Evolutionary conservation across 1,284 basidiomycete genomes (phyloP).

Genomic region (Leccinum holopus): DNA sequence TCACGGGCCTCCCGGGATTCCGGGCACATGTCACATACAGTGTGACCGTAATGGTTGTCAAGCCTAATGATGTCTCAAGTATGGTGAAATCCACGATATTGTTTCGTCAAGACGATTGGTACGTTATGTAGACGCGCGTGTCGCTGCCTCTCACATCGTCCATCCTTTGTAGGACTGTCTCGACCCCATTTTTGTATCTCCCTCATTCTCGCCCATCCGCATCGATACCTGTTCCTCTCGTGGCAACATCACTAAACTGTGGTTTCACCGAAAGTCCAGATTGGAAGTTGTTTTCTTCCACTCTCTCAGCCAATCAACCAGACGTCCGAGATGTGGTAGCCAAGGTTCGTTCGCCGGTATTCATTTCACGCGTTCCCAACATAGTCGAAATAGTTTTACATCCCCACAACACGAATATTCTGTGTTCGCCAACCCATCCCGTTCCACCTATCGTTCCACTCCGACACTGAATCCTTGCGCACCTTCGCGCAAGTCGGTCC

Average conservation of each 20-base stretch:
- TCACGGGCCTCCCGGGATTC: slow-evolving; percentile 68
- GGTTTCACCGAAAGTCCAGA: slow-evolving; percentile 45
- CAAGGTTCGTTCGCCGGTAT: slow-evolving; percentile 34
- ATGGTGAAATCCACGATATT: slow-evolving; percentile 44
- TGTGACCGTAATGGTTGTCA: slow-evolving; percentile 46
- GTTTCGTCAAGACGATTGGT: slow-evolving; percentile 50
- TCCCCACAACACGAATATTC: slow-evolving; percentile 58
- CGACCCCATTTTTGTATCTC: slow-evolving; percentile 62
- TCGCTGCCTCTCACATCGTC: slow-evolving; percentile 9
- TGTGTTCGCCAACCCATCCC: slow-evolving; percentile 59
- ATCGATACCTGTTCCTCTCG: slow-evolving; percentile 51
- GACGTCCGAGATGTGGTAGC: slow-evolving; percentile 44
- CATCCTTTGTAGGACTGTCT: slow-evolving; percentile 43
- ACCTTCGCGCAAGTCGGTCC: slow-evolving; percentile 60
- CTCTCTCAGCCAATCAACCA: slow-evolving; percentile 38
- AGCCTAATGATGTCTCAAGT: slow-evolving; percentile 40
- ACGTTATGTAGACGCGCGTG: slow-evolving; percentile 16
- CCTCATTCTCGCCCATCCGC: slow-evolving; percentile 61
- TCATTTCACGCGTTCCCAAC: neutral
- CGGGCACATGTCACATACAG: slow-evolving; percentile 58
- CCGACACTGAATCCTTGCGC: slow-evolving; percentile 54
- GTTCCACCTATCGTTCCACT: slow-evolving; percentile 60
- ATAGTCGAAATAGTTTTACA: slow-evolving; percentile 41
- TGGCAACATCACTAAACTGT: slow-evolving; percentile 25
- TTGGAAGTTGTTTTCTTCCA: slow-evolving; percentile 53